A percentile compares a stretch with the other conserved stretches of the same genome.
Conservation (phyloP, 305 asterid species). For the Fraxinus sp. region DNA sequence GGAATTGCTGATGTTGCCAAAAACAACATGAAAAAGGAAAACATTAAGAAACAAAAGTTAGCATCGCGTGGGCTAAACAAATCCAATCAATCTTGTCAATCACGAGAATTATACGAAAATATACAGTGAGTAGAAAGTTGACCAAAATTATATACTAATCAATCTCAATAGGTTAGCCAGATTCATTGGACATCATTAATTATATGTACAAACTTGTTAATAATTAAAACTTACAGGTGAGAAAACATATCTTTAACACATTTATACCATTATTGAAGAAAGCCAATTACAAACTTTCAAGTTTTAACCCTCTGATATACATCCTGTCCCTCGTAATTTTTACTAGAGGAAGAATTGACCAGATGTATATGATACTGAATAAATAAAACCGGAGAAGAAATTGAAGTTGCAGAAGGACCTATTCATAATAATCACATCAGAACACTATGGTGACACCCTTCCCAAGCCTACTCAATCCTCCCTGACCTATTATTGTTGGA, state of each 20-base stretch:
- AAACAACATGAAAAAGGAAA: constrained; percentile 28
- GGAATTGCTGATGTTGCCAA: constrained; percentile 78
- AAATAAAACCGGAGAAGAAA: neutral
- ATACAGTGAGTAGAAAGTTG: constrained; percentile 8
- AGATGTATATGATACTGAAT: neutral
- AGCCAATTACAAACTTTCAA: neutral
- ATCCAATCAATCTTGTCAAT: constrained; percentile 6
- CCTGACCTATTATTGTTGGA: neutral
- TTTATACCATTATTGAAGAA: neutral
- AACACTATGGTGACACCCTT: neutral
- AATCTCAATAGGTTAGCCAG: constrained; percentile 10
- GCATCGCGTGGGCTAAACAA: constrained; percentile 3
- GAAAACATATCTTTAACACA: neutral
- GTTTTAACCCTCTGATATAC: neutral
- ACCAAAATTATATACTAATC: constrained; percentile 6
- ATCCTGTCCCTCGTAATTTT: neutral
- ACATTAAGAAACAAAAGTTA: constrained; percentile 29
- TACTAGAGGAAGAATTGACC: neutral
- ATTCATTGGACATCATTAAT: constrained; percentile 18
- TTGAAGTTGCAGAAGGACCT: neutral
- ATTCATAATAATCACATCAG: neutral
- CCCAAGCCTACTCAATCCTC: neutral
- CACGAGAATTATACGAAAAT: constrained; percentile 6
- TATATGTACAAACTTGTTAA: neutral
- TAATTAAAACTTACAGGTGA: neutral